A percentile compares a stretch with the other conserved stretches of the same genome.
Evolutionary conservation across 116 monocot genomes (phyloP).

Genomic region (Papilionanthe hybrid): DNA sequence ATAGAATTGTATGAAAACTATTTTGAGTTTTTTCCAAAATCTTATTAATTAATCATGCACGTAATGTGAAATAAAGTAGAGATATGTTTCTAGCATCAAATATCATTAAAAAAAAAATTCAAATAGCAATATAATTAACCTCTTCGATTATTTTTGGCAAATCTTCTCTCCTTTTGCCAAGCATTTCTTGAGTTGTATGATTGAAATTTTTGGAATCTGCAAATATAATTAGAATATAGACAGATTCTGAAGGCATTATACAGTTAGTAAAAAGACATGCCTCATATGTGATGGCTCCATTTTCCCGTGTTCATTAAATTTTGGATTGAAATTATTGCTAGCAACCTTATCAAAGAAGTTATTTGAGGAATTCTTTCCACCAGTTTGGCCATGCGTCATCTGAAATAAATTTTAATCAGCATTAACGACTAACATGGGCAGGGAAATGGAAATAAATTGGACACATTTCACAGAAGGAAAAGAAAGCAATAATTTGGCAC

Average conservation of each 20-base stretch:
- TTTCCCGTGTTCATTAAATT: constrained; percentile 20
- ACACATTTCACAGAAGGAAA: neutral
- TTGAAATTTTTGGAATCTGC: constrained; percentile 29
- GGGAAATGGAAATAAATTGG: neutral
- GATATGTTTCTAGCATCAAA: neutral
- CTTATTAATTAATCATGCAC: neutral
- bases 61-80: neutral
- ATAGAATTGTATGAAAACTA: neutral
- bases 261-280: constrained; percentile 11
- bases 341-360: constrained; percentile 6
- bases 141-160: constrained; percentile 17
- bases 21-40: neutral
- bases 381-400: constrained; percentile 15
- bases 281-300: constrained; percentile 25
- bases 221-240: neutral
- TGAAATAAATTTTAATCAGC: constrained; percentile 12
- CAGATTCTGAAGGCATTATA: neutral
- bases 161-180: constrained; percentile 8
- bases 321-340: constrained; percentile 19
- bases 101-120: neutral
- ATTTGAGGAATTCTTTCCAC: constrained; percentile 14
- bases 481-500: neutral
- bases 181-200: constrained; percentile 14
- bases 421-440: neutral
- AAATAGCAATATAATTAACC: constrained; percentile 9